Conservation (phyloP, 352 stramenopile species). For the Aphanomyces astaci region DNA sequence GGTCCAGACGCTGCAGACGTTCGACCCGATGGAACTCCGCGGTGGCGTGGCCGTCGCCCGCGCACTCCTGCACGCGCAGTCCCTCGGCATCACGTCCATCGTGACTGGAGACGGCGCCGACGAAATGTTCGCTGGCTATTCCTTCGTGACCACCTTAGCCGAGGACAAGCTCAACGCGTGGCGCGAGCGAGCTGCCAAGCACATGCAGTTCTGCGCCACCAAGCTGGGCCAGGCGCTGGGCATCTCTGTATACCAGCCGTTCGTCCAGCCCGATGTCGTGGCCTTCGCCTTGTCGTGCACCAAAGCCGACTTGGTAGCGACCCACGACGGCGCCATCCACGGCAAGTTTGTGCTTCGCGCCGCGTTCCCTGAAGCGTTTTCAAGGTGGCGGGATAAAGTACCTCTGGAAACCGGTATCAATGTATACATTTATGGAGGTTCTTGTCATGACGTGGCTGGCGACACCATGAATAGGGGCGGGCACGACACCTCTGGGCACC, state of each 20-base stretch:
- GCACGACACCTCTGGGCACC: constrained; percentile 53
- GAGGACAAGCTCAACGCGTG: constrained; percentile 51
- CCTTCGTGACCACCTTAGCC: constrained; percentile 64
- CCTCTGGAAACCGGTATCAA: constrained; percentile 64
- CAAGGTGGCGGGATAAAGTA: constrained; percentile 79
- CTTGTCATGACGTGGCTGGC: too few relatives aligned
- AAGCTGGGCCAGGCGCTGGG: constrained; percentile 50
- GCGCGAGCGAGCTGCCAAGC: constrained; percentile 37
- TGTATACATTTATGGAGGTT: too few relatives aligned
- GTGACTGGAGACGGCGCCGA: constrained; percentile 80
- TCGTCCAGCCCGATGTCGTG: constrained; percentile 59
- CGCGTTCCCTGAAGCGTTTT: constrained; percentile 72
- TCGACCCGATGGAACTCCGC: constrained; percentile 80
- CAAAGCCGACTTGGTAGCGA: constrained; percentile 54
- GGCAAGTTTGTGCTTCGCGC: constrained; percentile 81
- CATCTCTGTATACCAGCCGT: constrained; percentile 67
- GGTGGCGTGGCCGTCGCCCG: constrained; percentile 80
- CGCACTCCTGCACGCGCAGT: constrained; percentile 44
- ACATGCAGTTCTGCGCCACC: constrained; percentile 78
- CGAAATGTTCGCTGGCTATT: constrained; percentile 84
- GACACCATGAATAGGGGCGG: too few relatives aligned
- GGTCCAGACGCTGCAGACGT: constrained; percentile 40
- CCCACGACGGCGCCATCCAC: constrained; percentile 24
- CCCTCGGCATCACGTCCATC: constrained; percentile 48
- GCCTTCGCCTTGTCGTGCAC: constrained; percentile 52